These are phyloP conservation scores for Apiotrichum siamense DNA, from an alignment of 1,284 basidiomycete genomes.

Conservation along the genomic window DNA sequence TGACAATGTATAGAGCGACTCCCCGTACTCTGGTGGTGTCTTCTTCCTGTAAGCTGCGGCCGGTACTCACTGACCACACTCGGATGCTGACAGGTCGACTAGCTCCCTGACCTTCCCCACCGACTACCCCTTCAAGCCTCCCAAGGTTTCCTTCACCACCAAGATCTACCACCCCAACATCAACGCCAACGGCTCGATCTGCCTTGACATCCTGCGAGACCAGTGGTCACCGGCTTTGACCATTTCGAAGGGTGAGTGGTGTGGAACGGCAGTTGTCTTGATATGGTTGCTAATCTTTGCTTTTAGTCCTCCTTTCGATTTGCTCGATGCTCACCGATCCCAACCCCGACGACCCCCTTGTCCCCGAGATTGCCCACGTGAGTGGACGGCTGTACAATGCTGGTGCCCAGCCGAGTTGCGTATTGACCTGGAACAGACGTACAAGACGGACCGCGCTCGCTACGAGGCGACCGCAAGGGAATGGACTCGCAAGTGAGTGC, in stretches of 20 bases:
- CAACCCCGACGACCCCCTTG: slow-evolving; percentile 86
- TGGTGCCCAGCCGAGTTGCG: background rate
- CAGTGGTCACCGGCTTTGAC: slow-evolving; percentile 98
- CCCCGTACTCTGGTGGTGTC: slow-evolving; percentile 91
- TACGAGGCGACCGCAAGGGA: slow-evolving; percentile 94
- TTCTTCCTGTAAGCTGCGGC: slow-evolving; percentile 68
- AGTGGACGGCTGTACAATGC: slow-evolving; percentile 13
- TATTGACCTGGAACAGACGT: slow-evolving; percentile 56
- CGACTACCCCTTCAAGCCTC: slow-evolving; percentile 98
- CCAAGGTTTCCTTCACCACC: slow-evolving; percentile 97
- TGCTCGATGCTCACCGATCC: slow-evolving; percentile 96
- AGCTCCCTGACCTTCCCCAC: slow-evolving; percentile 50
- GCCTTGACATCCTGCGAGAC: slow-evolving; percentile 93
- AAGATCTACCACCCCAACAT: slow-evolving; percentile 82
- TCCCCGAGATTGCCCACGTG: slow-evolving; percentile 55
- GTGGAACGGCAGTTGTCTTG: too few relatives aligned
- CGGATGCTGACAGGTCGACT: slow-evolving; percentile 9
- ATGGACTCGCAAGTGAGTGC: slow-evolving; percentile 85
- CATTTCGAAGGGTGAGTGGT: slow-evolving; percentile 81
- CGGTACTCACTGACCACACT: background rate
- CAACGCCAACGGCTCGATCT: slow-evolving; percentile 82
- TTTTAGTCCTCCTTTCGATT: slow-evolving; percentile 78
- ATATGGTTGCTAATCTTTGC: too few relatives aligned
- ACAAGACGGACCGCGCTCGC: slow-evolving; percentile 89
- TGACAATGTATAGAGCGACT: slow-evolving; percentile 67